phyloP scores from a whole-genome alignment of 2,329 filamentous ascomycete species.

The Colletotrichum higginsianum region DNA sequence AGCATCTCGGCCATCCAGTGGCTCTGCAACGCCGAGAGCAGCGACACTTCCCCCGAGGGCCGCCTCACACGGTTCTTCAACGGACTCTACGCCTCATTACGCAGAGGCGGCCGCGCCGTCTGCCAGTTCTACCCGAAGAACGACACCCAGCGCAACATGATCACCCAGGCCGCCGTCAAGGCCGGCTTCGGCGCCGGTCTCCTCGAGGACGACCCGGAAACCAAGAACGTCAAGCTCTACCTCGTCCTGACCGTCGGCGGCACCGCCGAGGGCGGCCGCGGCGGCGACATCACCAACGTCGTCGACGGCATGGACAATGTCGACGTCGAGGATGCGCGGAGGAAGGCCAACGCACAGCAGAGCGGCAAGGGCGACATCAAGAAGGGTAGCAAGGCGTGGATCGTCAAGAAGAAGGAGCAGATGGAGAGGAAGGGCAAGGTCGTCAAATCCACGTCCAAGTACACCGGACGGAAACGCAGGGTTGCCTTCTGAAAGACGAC shows the following conservation, averaged over 20 bases:
- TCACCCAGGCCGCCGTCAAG: constrained; percentile 88
- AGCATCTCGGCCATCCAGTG: constrained; percentile 98
- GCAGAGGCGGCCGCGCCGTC: constrained; percentile 88
- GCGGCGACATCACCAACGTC: constrained; percentile 90
- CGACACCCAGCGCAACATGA: constrained; percentile 91
- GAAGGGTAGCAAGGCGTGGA: constrained; percentile 90
- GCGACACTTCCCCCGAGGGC: constrained; percentile 84
- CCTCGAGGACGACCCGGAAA: constrained; percentile 94
- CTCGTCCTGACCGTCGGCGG: constrained; percentile 92
- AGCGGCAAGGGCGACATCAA: constrained; percentile 69
- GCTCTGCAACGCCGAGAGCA: constrained; percentile 95
- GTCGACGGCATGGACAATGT: constrained; percentile 92
- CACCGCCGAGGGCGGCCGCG: constrained; percentile 61
- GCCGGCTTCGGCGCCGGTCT: constrained; percentile 97
- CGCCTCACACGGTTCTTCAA: constrained; percentile 91
- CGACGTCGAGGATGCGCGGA: constrained; percentile 81
- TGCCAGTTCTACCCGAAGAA: constrained; percentile 99
- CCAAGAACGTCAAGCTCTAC: constrained; percentile 97
- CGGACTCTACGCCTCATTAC: constrained; percentile 87
- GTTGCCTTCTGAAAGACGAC: constrained; percentile 73
- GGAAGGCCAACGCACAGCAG: constrained; percentile 59
- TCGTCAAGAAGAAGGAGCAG: constrained; percentile 89
- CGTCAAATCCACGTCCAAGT: constrained; percentile 92
- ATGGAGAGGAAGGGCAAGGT: constrained; percentile 96
- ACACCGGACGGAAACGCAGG: constrained; percentile 90